Evolutionary conservation across 2,329 filamentous ascomycete species (phyloP).

Genomic region (Fusarium aywerte): DNA sequence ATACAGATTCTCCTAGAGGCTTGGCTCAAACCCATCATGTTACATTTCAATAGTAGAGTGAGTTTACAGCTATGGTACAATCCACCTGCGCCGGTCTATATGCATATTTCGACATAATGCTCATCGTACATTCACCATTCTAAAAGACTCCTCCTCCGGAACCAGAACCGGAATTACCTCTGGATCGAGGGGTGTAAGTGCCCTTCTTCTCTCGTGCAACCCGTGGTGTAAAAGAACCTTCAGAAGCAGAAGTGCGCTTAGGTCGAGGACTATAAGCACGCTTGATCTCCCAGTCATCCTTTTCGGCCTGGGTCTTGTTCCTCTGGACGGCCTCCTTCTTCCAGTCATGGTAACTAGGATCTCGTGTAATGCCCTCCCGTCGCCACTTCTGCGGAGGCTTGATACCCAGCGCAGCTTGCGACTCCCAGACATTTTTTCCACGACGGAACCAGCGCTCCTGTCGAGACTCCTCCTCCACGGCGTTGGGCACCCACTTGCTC

Average conservation of each 20-base stretch:
- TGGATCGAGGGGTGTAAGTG: background rate
- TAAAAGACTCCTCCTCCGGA: constrained; percentile 11
- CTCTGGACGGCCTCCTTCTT: constrained; percentile 45
- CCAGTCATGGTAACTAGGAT: constrained; percentile 56
- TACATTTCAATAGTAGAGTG: constrained; percentile 35
- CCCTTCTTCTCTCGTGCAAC: background rate
- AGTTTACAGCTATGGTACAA: constrained; percentile 40
- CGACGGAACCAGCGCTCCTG: constrained; percentile 71
- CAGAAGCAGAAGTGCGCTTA: background rate
- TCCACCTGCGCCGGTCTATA: constrained; percentile 28
- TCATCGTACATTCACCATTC: constrained; percentile 23
- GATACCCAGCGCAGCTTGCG: constrained; percentile 68
- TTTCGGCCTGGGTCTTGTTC: constrained; percentile 48
- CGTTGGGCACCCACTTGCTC: constrained; percentile 75
- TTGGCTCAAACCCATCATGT: constrained; percentile 5
- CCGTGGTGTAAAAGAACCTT: background rate
- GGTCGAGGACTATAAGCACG: constrained; percentile 2
- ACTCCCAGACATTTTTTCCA: constrained; percentile 68
- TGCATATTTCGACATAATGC: constrained; percentile 20
- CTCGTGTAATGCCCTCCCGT: constrained; percentile 61
- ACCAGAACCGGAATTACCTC: background rate
- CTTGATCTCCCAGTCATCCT: constrained; percentile 40
- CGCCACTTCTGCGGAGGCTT: constrained; percentile 72
- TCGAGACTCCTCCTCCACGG: constrained; percentile 67
- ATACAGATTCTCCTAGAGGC: background rate